Evolutionary conservation across 495 filamentous ascomycete species (phyloP), one percentile per base, ranked within the genome.

Genomic region (Xylaria sp.): DNA sequence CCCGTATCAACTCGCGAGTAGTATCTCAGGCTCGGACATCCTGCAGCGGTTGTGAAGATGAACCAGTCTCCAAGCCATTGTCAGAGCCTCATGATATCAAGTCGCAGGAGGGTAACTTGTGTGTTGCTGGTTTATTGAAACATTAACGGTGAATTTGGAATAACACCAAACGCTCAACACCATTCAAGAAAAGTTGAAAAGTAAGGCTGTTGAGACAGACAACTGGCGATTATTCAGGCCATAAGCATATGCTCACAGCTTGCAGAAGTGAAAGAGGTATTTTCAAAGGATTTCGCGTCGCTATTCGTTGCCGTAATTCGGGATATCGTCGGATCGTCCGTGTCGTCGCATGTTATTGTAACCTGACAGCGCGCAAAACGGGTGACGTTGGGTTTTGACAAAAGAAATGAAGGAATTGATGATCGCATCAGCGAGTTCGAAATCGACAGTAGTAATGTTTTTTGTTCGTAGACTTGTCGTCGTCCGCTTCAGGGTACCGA

Each of bases 351-450:
- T 79, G 73, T 66, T 68, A 48, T 61, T 70, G 58, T 73, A 71
- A 35, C 74, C 75, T 62, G 71, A 75, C 73, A 75, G 72, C 72
- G 71, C 70, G 63, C 68, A 71, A 72, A 53, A 74, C 63, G 74
- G 72, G 61, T 31, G 66, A 61, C 67, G 73, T 73, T 79, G 76
- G 70, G 71, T 73, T 76, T 63, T 76, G 76, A 81, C 78, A 83
- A 81, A 84, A 73, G 80, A 84, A 85, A 83, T 74, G 72, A 78
- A 74, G 75, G 78, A 74, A 72, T 21, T 75, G 76, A 83, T 82
- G 80, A 61, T 81, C 78, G 82, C 82, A 84, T 83, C 80, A 79
- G 78, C 81, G 79, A 75, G 70, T 74, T 80, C 76, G 78, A 63
- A 61, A 65, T 74, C 72, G 68, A 70, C 59, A 74, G 72, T 72